A percentile compares a stretch with the other conserved stretches of the same genome.
phyloP scores from a whole-genome alignment of 2,329 filamentous ascomycete species.

The Hypoxylon sp. region DNA sequence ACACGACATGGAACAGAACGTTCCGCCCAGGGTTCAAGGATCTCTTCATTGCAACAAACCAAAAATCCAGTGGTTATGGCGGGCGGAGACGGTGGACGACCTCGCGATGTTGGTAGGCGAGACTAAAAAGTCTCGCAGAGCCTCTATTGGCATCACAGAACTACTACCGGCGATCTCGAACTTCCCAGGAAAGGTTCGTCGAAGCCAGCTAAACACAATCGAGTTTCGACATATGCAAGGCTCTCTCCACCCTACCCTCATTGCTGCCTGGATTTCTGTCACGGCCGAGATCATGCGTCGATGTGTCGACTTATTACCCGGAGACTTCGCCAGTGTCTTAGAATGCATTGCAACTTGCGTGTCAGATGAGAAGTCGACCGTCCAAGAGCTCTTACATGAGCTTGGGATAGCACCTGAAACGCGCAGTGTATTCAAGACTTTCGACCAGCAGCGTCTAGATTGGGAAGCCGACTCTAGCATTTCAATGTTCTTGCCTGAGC shows the following conservation, averaged over 20 bases:
- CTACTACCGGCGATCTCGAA: slow-evolving; percentile 30
- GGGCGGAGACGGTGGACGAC: slow-evolving; percentile 30
- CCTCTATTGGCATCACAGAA: slow-evolving; percentile 33
- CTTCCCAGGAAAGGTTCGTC: slow-evolving; percentile 37
- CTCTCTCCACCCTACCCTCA: slow-evolving; percentile 33
- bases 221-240: slow-evolving; percentile 44
- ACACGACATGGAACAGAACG: slow-evolving; percentile 36
- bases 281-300: slow-evolving; percentile 33
- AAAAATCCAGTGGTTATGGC: slow-evolving; percentile 44
- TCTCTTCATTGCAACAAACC: slow-evolving; percentile 24
- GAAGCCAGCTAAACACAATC: slow-evolving; percentile 37
- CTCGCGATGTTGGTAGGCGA: slow-evolving; percentile 39
- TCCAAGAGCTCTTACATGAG: slow-evolving; percentile 15
- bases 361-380: slow-evolving; percentile 5
- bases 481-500: slow-evolving; percentile 29
- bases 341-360: slow-evolving; percentile 14
- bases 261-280: slow-evolving; percentile 35
- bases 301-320: slow-evolving; percentile 29
- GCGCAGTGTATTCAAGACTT: slow-evolving; percentile 9
- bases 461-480: slow-evolving; percentile 29
- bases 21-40: slow-evolving; percentile 18
- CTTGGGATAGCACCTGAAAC: slow-evolving; percentile 19
- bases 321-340: slow-evolving; percentile 21
- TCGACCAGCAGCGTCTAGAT: slow-evolving; percentile 31
- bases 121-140: slow-evolving; percentile 28